Evolutionary conservation across 345 rosid genomes (phyloP), one percentile per base, ranked within the genome.

Genomic region (Melastoma malabathricum): DNA sequence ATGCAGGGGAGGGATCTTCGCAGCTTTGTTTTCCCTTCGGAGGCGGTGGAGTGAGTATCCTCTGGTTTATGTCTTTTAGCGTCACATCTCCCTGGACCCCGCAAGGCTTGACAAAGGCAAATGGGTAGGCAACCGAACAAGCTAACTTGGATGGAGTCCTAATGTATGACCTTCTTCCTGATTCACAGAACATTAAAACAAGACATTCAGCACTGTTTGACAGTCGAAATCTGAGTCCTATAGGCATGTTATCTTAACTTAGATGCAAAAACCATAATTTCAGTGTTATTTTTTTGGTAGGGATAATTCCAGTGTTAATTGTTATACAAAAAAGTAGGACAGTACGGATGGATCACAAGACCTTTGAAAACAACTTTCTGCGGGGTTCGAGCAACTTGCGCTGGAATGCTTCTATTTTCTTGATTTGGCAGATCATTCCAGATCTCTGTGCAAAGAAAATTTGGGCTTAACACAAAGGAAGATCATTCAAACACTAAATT

Each of bases 81-180:
- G 99, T 93, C 46, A 88, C 88, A 51, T 79, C 92, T 27, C 97
- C 97, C 15, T 80, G 89, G 62, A 79, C 67, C 0, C 90, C 86
- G 45, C 94, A 88, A 13, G 99, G 99, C 66, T 93, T 93, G 72
- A 93, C 75, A 63, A 93, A 79, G 46, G 84, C 84, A 71, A 93
- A 93, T 43, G 99, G 99, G 62, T 88, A 84, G 38, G 77, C 84
- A 45, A 88, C 75, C 3, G 94, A 81, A 16, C 94, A 85, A 51
- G 95, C 80, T 61, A 72, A 68, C 71, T 72, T 84, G 13, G 90
- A 67, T 13, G 96, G 78, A 13, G 85, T 62, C 46, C 78, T 63
- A 48, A 81, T 47, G 57, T 73, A 60, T 19, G 99, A 79, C 65
- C 79, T 88, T 68, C 75, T 66, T 60, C 95, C 99, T 93, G 66